A percentile compares a stretch with the other conserved stretches of the same genome.
These are phyloP conservation scores for Planoprotostelium fungivorum DNA, from an alignment of 78 protist genomes.

Conservation along the genomic window DNA sequence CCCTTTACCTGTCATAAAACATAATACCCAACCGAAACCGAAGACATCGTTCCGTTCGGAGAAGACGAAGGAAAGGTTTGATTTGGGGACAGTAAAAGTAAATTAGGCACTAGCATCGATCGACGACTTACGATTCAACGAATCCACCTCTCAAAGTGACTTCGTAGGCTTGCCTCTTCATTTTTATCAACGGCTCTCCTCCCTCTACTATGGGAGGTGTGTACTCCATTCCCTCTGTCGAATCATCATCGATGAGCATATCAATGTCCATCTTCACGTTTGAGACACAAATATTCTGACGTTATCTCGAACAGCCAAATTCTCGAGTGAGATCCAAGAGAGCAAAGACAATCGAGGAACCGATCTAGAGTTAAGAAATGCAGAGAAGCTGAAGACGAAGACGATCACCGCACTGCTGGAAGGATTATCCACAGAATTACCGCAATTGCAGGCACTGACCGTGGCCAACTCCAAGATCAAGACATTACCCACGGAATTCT, in stretches of 20 bases:
- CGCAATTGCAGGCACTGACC: neutral
- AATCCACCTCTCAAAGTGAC: no score
- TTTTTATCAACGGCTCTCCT: no score
- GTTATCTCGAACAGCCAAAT: neutral
- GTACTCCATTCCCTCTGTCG: neutral
- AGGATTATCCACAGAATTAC: neutral
- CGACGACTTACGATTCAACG: no score
- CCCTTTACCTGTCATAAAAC: no score
- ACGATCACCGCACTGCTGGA: neutral
- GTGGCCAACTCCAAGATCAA: neutral
- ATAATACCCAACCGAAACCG: no score
- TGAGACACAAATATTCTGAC: neutral
- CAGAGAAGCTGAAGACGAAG: neutral
- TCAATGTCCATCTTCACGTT: neutral
- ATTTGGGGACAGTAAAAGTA: no score
- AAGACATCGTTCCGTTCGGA: no score
- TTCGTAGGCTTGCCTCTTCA: no score
- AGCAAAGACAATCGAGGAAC: neutral
- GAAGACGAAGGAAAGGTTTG: no score
- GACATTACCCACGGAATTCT: neutral
- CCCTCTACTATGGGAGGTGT: neutral
- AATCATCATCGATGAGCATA: neutral
- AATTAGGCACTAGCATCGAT: no score
- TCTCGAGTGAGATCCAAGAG: neutral
- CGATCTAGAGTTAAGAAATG: neutral